Evolutionary conservation across 306 rosid genomes (phyloP), one percentile per base, ranked within the genome.

Genomic region (Fragaria nilgerrensis): DNA sequence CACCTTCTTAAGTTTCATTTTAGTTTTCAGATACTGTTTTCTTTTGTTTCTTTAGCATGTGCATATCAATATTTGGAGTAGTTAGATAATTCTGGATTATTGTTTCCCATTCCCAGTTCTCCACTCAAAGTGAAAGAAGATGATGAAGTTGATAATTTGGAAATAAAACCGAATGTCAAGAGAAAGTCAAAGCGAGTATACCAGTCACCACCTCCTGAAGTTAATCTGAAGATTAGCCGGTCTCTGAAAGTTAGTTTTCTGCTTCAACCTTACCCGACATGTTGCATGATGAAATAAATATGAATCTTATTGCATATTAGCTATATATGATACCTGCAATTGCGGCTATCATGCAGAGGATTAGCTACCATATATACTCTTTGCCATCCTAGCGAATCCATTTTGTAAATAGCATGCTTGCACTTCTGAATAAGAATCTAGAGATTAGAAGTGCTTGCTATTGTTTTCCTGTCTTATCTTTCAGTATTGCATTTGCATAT

Each of bases 121-220:
- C 95, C 96, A 2, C 87, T 94, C 59, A 90, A 76, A 86, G 83
- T 92, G 82, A 89, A 90, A 80, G 98, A 94, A 62, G 97, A 94
- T 67, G 98, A 94, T 25, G 98, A 94, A 84, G 98, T 92, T 72
- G 98, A 94, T 85, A 86, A 89, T 63, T 79, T 94, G 68, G 98
- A 92, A 78, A 84, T 94, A 83, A 89, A 92, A 90, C 82, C 88
- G 77, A 87, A 87, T 41, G 87, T 69, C 67, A 90, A 88, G 85
- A 94, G 85, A 82, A 94, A 85, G 75, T 88, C 98, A n/a, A 94
- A 89, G 84, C 98, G 98, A 41, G 85, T 89, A 34, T 94, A 94
- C 91, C 96, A 89, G 64, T 92, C 98, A 62, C 93, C 90, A 11
- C 36, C 91, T 69, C 97, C 95, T 41, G 98, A 92, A 94, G 96